phyloP scores from a whole-genome alignment of 2,329 filamentous ascomycete species.

The Pyrenochaeta sp. region DNA sequence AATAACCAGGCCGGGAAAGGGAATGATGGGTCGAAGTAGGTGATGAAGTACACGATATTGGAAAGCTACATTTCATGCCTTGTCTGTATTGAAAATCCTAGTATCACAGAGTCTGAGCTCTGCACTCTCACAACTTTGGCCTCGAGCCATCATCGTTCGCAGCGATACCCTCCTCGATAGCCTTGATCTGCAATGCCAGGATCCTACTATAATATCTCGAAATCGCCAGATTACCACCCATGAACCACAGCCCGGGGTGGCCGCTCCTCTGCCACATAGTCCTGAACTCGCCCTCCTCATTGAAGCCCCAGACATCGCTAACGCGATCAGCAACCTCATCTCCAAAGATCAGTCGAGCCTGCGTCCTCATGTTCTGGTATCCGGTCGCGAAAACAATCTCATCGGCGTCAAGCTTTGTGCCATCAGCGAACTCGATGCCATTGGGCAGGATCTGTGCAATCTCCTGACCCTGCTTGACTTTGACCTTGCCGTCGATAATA shows the following conservation, averaged over 20 bases:
- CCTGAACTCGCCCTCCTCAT: slow-evolving; percentile 57
- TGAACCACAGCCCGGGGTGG: slow-evolving; percentile 53
- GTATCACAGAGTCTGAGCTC: not conserved
- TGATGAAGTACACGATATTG: too few relatives aligned
- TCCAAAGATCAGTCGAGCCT: slow-evolving; percentile 51
- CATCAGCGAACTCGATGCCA: slow-evolving; percentile 55
- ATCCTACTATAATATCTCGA: slow-evolving; percentile 58
- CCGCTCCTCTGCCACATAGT: slow-evolving; percentile 49
- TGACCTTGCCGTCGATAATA: slow-evolving; percentile 56
- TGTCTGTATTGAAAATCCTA: slow-evolving; percentile 2
- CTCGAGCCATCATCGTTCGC: not conserved
- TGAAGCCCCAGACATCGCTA: slow-evolving; percentile 55
- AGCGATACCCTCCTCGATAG: slow-evolving; percentile 39
- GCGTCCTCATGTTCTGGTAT: slow-evolving; percentile 54
- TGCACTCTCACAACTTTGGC: slow-evolving; percentile 2
- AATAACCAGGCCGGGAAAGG: too few relatives aligned
- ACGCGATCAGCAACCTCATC: slow-evolving; percentile 50
- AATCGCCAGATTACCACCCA: slow-evolving; percentile 53
- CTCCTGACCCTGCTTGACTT: slow-evolving; percentile 50
- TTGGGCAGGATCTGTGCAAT: slow-evolving; percentile 47
- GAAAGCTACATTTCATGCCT: too few relatives aligned
- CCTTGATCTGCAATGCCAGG: slow-evolving; percentile 57
- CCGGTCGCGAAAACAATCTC: slow-evolving; percentile 58
- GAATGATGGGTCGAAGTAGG: too few relatives aligned
- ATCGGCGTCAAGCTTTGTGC: slow-evolving; percentile 52